Percentiles rank a stretch among this genome's conserved stretches.
These are phyloP conservation scores for Brassica juncea DNA, from an alignment of 345 rosid species.

Conservation along the genomic window DNA sequence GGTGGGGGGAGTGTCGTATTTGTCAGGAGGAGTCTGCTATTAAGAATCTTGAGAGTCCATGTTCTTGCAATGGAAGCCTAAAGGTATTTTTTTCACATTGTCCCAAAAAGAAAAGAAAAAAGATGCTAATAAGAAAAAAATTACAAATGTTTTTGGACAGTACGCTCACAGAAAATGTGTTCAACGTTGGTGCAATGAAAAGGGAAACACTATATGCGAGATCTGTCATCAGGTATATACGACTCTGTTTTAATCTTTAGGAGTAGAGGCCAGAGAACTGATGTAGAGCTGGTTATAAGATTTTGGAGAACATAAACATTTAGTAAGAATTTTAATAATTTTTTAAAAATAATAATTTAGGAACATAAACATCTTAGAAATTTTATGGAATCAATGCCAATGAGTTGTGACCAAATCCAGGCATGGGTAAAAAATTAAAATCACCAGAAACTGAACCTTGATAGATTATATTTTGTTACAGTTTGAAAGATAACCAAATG, in stretches of 20 bases:
- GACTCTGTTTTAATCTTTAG: background rate
- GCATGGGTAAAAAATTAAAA: no score
- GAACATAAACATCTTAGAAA: no score
- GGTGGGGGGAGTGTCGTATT: conserved; percentile 83
- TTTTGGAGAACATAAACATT: no score
- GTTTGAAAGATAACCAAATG: no score
- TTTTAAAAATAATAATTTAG: no score
- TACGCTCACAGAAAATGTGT: conserved; percentile 92
- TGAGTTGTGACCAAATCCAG: no score
- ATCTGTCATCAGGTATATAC: conserved; percentile 86
- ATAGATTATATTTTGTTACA: no score
- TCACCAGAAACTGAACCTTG: no score
- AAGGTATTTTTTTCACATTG: conserved; percentile 48
- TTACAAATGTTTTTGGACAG: conserved; percentile 40
- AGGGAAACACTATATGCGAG: conserved; percentile 83
- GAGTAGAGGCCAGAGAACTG: background rate
- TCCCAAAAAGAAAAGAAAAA: no score
- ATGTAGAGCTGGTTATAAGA: no score
- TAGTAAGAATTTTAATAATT: no score
- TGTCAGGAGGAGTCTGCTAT: conserved; percentile 91
- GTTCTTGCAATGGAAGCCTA: conserved; percentile 87
- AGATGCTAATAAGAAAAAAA: background rate
- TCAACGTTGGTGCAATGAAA: conserved; percentile 97
- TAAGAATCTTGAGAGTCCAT: conserved; percentile 76
- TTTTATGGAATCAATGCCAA: no score